Evolutionary conservation across 768 basidiomycete species (phyloP).

Genomic region (Mycena latifolia): DNA sequence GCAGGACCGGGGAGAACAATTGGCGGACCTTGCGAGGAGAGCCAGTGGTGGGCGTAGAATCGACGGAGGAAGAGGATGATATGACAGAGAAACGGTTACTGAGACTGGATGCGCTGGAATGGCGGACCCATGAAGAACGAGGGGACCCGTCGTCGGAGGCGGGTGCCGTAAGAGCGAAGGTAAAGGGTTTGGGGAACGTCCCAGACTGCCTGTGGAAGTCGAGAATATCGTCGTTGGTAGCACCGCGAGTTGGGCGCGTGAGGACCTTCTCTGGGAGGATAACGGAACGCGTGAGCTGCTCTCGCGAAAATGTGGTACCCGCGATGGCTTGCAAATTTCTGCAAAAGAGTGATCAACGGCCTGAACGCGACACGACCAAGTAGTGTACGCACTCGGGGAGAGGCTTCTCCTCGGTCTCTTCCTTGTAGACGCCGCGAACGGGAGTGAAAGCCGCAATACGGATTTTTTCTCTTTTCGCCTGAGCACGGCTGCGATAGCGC

Average conservation of each 20-base stretch:
- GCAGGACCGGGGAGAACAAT: conserved; percentile 74
- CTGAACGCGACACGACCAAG: background rate
- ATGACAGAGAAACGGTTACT: conserved; percentile 54
- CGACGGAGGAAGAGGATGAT: conserved; percentile 52
- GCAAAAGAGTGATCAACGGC: background rate
- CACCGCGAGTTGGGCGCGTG: conserved; percentile 44
- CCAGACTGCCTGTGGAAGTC: conserved; percentile 58
- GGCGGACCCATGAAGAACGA: conserved; percentile 44
- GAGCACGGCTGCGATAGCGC: conserved; percentile 54
- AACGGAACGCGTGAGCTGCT: conserved; percentile 58
- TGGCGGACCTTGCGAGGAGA: conserved; percentile 70
- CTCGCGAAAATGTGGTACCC: conserved; percentile 52
- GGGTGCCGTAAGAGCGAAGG: conserved; percentile 51
- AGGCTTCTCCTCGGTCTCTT: conserved; percentile 39
- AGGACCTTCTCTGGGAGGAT: conserved; percentile 66
- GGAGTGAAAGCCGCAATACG: conserved; percentile 60
- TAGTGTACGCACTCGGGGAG: conserved; percentile 39
- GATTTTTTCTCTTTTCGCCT: conserved; percentile 49
- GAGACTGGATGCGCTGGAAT: conserved; percentile 46
- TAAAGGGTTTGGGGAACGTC: conserved; percentile 56
- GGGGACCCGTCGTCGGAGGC: conserved; percentile 38
- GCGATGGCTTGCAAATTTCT: conserved; percentile 22
- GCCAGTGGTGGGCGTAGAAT: conserved; percentile 47
- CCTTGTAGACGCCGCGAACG: conserved; percentile 58
- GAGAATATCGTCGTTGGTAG: conserved; percentile 56